These are phyloP conservation scores for Hypsizygus ulmarius DNA, from an alignment of 1,284 basidiomycete species.

Conservation along the genomic window DNA sequence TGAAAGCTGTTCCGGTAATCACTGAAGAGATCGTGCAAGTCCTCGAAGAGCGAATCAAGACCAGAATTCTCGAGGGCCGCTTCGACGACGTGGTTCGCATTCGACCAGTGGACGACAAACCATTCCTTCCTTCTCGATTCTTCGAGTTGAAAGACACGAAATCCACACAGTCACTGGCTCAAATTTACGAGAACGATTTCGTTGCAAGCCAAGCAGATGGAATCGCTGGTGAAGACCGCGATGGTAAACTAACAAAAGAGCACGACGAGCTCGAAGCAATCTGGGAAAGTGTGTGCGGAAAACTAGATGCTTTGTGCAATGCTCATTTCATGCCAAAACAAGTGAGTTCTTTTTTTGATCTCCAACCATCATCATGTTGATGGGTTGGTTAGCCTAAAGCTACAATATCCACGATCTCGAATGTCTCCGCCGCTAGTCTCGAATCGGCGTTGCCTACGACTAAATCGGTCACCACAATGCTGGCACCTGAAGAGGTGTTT, in stretches of 20 bases:
- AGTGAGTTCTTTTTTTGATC: slow-evolving; percentile 43
- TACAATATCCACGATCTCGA: slow-evolving; percentile 82
- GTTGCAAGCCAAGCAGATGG: slow-evolving; percentile 61
- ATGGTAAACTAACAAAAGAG: slow-evolving; percentile 86
- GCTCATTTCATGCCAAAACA: slow-evolving; percentile 95
- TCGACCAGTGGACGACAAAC: slow-evolving; percentile 75
- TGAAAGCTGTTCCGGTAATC: slow-evolving; percentile 85
- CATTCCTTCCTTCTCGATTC: slow-evolving; percentile 88
- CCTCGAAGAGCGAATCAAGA: slow-evolving; percentile 92
- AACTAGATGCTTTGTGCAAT: slow-evolving; percentile 93
- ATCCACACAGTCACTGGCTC: slow-evolving; percentile 85
- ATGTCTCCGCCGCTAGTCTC: slow-evolving; percentile 81
- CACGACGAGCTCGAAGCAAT: slow-evolving; percentile 82
- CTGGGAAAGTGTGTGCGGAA: slow-evolving; percentile 87
- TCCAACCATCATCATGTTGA: slow-evolving; percentile 8
- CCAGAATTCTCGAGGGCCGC: slow-evolving; percentile 80
- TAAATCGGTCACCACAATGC: slow-evolving; percentile 72
- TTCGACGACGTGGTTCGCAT: slow-evolving; percentile 93
- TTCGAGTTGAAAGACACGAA: slow-evolving; percentile 91
- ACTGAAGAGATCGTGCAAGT: slow-evolving; percentile 85
- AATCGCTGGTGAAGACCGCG: slow-evolving; percentile 68
- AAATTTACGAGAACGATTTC: slow-evolving; percentile 97
- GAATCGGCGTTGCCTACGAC: slow-evolving; percentile 91
- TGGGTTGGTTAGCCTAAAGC: slow-evolving; percentile 74
- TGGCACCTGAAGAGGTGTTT: slow-evolving; percentile 94